These are phyloP conservation scores for Globisporangium takayamanum DNA, from an alignment of 352 stramenopile species.

Conservation along the genomic window DNA sequence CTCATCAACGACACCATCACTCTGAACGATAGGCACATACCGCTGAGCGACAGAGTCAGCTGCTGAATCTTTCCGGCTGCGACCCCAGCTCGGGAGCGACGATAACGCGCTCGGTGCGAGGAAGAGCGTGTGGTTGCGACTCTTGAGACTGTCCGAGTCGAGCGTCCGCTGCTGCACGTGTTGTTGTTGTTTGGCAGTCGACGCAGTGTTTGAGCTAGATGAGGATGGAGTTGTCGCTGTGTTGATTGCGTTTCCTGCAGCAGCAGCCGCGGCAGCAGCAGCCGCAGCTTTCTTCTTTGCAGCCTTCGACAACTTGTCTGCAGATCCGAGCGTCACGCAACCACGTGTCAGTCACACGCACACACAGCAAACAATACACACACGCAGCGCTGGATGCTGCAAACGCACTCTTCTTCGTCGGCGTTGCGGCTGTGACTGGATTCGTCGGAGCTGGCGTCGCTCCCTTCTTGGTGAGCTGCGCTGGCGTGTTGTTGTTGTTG, in stretches of 20 bases:
- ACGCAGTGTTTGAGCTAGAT: neutral
- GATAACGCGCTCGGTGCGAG: conserved; percentile 26
- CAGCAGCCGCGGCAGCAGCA: conserved; percentile 14
- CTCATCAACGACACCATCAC: neutral
- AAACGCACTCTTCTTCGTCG: conserved; percentile 2
- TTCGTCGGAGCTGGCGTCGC: neutral
- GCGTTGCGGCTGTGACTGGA: neutral
- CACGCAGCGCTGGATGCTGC: neutral
- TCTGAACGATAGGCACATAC: neutral
- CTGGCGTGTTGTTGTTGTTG: neutral
- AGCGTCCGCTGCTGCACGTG: conserved; percentile 12
- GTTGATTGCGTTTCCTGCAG: conserved; percentile 9
- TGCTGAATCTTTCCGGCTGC: conserved; percentile 12
- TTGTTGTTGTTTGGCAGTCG: neutral
- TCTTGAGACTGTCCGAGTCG: conserved; percentile 58
- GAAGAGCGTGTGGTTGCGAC: conserved; percentile 63
- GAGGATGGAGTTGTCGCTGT: conserved; percentile 6
- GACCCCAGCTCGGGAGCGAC: conserved; percentile 28
- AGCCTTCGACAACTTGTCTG: conserved; percentile 21
- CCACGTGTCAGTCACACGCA: conserved; percentile 6
- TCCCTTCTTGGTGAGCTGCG: conserved; percentile 2
- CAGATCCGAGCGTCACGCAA: no score
- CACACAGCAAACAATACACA: conserved; percentile 1
- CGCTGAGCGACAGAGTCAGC: conserved; percentile 27
- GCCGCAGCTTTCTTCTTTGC: conserved; percentile 25